Conservation (phyloP, 148 eudicot species). For the Polygonum maritimum region DNA sequence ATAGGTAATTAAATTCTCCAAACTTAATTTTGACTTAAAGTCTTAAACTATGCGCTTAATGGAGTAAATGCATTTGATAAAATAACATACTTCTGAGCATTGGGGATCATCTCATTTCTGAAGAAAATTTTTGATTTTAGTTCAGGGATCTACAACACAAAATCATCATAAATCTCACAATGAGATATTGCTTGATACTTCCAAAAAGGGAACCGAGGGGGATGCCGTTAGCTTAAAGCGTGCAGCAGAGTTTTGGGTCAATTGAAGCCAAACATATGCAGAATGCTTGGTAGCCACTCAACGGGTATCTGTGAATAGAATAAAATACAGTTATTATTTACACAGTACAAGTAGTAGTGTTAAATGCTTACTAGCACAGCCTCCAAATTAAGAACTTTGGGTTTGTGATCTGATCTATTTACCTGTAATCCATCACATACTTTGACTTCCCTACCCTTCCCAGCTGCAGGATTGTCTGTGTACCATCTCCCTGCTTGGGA, state of each 20-base stretch:
- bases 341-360: not conserved
- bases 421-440: conserved; percentile 90
- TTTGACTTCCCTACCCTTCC: conserved; percentile 63
- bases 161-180: not conserved
- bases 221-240: conserved; percentile 27
- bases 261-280: conserved; percentile 87
- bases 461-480: conserved; percentile 70
- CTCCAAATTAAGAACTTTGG: not conserved
- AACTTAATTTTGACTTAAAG: too few species aligned
- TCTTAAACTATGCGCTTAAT: too few species aligned
- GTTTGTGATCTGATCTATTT: not conserved
- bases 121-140: not conserved
- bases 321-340: not conserved
- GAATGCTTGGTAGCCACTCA: conserved; percentile 91
- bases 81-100: not conserved
- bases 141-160: not conserved
- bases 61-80: too few species aligned
- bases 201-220: not conserved
- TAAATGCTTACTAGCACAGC: not conserved
- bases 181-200: not conserved
- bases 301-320: conserved; percentile 52
- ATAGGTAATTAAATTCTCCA: too few species aligned
- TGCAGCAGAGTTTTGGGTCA: conserved; percentile 86
- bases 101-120: not conserved
- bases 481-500: conserved; percentile 43